phyloP scores from a whole-genome alignment of 306 rosid genomes.

The Cyamopsis tetragonoloba region DNA sequence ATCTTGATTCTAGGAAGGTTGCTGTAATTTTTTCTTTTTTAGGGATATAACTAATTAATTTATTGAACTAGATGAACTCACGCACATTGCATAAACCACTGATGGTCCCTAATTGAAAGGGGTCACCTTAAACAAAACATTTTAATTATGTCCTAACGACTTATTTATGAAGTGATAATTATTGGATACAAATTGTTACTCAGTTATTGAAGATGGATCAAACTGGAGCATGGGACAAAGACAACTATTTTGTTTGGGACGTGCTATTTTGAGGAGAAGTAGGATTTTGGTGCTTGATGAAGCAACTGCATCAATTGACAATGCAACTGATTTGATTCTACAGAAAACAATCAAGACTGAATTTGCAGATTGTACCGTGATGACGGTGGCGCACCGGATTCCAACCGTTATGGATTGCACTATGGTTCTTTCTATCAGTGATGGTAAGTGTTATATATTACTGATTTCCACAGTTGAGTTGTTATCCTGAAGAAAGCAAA shows the following conservation, averaged over 20 bases:
- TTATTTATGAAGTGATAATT: neutral
- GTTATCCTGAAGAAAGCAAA: neutral
- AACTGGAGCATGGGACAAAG: constrained; percentile 84
- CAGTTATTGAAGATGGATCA: constrained; percentile 65
- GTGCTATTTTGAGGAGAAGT: constrained; percentile 62
- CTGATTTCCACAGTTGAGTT: neutral
- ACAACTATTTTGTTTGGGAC: constrained; percentile 72
- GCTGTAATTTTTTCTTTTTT: too few species aligned
- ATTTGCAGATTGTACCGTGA: constrained; percentile 56
- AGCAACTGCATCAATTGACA: constrained; percentile 74
- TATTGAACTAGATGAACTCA: too few species aligned
- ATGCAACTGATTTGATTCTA: constrained; percentile 64
- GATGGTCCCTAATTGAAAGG: too few species aligned
- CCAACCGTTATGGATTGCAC: constrained; percentile 83
- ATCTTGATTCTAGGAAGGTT: too few species aligned
- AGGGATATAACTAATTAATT: too few species aligned
- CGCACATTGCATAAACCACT: too few species aligned
- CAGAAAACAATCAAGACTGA: constrained; percentile 57
- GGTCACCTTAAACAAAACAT: too few species aligned
- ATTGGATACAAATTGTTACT: neutral
- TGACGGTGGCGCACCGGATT: constrained; percentile 68
- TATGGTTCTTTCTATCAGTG: constrained; percentile 63
- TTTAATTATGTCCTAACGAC: neutral
- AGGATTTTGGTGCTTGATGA: constrained; percentile 65
- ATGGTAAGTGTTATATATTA: constrained; percentile 40